Percentiles rank a stretch among this genome's conserved stretches.
phyloP scores from a whole-genome alignment of 2,329 filamentous ascomycete genomes.

The Helotiales sp. region DNA sequence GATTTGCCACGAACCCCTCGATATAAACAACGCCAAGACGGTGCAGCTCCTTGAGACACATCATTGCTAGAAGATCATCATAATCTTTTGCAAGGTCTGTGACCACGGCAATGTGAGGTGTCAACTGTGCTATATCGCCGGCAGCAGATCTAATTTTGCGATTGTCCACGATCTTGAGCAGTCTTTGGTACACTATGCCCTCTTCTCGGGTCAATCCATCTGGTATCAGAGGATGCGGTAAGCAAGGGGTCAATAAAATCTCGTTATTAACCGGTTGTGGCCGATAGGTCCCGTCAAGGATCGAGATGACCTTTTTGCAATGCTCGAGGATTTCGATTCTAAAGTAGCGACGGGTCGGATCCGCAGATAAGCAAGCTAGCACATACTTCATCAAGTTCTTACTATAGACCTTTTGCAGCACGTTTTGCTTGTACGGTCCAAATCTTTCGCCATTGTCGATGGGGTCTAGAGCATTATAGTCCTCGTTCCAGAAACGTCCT shows the following conservation, averaged over 20 bases:
- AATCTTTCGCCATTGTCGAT: constrained; percentile 9
- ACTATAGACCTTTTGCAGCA: constrained; percentile 15
- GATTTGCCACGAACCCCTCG: constrained; percentile 31
- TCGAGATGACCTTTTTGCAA: constrained; percentile 6
- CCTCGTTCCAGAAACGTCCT: constrained; percentile 19
- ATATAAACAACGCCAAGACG: constrained; percentile 28
- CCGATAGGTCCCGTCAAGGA: constrained; percentile 10
- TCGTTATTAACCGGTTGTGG: not conserved
- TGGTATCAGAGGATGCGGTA: constrained; percentile 15
- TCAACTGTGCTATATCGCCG: not conserved
- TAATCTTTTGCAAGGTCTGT: constrained; percentile 34
- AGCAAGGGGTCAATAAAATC: not conserved
- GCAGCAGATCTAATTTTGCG: too few relatives aligned
- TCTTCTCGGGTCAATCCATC: constrained; percentile 21
- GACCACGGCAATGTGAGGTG: constrained; percentile 27
- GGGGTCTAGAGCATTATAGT: constrained; percentile 13
- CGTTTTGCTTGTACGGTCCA: constrained; percentile 14
- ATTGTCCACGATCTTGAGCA: constrained; percentile 14
- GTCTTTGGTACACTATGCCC: constrained; percentile 17
- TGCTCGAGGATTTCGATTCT: constrained; percentile 12
- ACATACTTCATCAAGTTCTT: constrained; percentile 18
- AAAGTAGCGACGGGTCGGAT: constrained; percentile 8
- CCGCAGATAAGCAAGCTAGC: constrained; percentile 9
- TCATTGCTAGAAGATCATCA: constrained; percentile 32
- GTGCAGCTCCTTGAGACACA: constrained; percentile 31